Evolutionary conservation across 306 rosid species (phyloP), one percentile per base, ranked within the genome.

Genomic region (Abrus pulchellus): DNA sequence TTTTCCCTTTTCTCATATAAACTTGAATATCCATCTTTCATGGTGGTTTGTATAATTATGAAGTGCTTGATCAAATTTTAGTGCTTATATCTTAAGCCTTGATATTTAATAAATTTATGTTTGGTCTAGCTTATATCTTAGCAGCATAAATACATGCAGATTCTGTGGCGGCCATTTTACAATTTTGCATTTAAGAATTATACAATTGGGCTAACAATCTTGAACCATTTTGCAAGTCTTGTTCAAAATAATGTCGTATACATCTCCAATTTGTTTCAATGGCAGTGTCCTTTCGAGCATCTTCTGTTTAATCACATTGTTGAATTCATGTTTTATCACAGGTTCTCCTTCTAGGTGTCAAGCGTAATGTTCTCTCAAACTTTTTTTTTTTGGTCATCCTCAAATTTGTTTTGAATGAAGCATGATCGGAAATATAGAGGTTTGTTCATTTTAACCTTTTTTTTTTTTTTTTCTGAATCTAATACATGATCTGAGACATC

Each of bases 21-120:
- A 59, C 33, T 29, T 12, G 7, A 50, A 57, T 43, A 41, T 41
- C 29, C 12, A 41, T 59, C 32, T 10, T 14, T 50, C 8, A 2
- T 40, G 78, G 54, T 20, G 40, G 53, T 34, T 76, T 76, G 40
- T 76, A 49, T 49, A 63, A 48, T 62, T 63, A 34, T 49, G 63
- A 33, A 62, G 52, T 33, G 63, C 50, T 49, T 49, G 50, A 47
- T 48, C 27, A 48, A 36, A 36, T 36, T 36, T 55, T 20, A 12
- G 30, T 5, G 3, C 76, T 32, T 34, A 5, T 14, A 70, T 70
- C 57, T 45, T 45, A 30, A 7, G 63, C 14, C 14, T 70, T 20
- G 20, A 20, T 20, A 20, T 20, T 20, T 14, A 29, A 34, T 9
- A 63, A 36, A 38, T 12, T 36, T 13, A 44, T 32, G 47, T 36